These are phyloP conservation scores for Coniochaeta sp. DNA, from an alignment of 2,329 filamentous ascomycete species.

Conservation along the genomic window DNA sequence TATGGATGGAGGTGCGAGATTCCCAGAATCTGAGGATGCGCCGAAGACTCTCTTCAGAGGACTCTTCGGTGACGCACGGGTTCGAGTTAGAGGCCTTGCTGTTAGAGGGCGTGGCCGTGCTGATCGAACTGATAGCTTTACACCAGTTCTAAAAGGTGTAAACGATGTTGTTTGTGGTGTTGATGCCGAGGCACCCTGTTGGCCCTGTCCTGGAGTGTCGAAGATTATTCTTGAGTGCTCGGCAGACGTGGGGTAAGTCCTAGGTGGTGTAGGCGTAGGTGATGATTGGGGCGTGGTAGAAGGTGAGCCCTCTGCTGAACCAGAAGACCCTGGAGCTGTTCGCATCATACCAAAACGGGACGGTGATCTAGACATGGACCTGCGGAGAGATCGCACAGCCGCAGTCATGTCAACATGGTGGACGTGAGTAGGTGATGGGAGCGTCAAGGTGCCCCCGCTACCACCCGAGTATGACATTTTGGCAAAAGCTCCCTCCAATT, in stretches of 20 bases:
- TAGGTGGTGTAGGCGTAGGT: slow-evolving; percentile 22
- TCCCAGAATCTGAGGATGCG: slow-evolving; percentile 63
- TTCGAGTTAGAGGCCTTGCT: slow-evolving; percentile 48
- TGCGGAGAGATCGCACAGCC: slow-evolving; percentile 73
- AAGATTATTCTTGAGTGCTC: not conserved
- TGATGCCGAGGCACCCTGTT: slow-evolving; percentile 18
- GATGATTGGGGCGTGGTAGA: slow-evolving; percentile 47
- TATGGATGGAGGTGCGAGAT: slow-evolving; percentile 50
- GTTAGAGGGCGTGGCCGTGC: slow-evolving; percentile 52
- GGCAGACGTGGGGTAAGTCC: slow-evolving; percentile 14
- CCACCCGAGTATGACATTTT: slow-evolving; percentile 53
- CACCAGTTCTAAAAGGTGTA: slow-evolving; percentile 58
- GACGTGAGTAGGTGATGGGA: slow-evolving; percentile 78
- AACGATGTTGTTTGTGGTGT: slow-evolving; percentile 43
- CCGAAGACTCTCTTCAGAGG: slow-evolving; percentile 72
- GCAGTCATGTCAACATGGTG: slow-evolving; percentile 73
- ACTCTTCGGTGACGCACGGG: slow-evolving; percentile 69
- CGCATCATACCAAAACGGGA: slow-evolving; percentile 69
- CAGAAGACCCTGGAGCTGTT: slow-evolving; percentile 23
- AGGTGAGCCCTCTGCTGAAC: slow-evolving; percentile 50
- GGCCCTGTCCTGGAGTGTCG: slow-evolving; percentile 15
- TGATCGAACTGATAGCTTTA: slow-evolving; percentile 59
- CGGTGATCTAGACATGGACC: slow-evolving; percentile 87
- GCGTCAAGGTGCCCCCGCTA: slow-evolving; percentile 70
- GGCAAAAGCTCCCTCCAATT: slow-evolving; percentile 1